Evolutionary conservation across 1,139 yeast species (phyloP), one percentile per base, ranked within the genome.

Genomic region (Zygosaccharomyces pseudobailii): DNA sequence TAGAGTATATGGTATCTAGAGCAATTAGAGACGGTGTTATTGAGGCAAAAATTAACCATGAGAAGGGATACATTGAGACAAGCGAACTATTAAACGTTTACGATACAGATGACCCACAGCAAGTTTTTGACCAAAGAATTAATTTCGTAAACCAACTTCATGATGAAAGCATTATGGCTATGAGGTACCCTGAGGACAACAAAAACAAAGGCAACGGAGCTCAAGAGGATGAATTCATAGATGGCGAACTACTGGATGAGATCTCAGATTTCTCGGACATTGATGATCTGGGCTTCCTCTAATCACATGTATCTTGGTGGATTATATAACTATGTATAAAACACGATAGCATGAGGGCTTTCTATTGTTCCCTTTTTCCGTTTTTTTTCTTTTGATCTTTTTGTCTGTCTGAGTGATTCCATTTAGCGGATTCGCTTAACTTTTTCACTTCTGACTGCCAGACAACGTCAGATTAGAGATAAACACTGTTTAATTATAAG

Each of bases 21-120:
- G 95, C 97, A 31, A 92, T 94, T 52, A 82, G 96, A 62, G 99
- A 94, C 67, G 97, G 96, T 47, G 98, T 94, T 45, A 88, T 94
- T 66, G 98, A 92, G 62, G 98, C 98, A 4, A 80, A 82, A 46
- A 85, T 94, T 56, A 87, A 92, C 65, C 97, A 90, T 69, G 89
- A 87, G 66, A 76, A 80, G 56, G 97, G 97, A 1, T 90, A 73
- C 65, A 89, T 94, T 87, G 92, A 89, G 70, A 85, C 95, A 33
- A 84, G 82, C 57, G 97, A 90, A 66, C 74, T 88, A 47, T 71
- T 82, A 59, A 96, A 94, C 66, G 79, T 90, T 39, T 94, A 94
- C 68, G 84, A 95, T 10, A 88, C 97, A 2, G 78, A 75, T 42
- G 84, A 82, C 61, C 98, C 99, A 27, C 96, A 89, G 68, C 73